Evolutionary conservation across 768 basidiomycete genomes (phyloP).

Genomic region (Chalciporus pseudorubinellus): DNA sequence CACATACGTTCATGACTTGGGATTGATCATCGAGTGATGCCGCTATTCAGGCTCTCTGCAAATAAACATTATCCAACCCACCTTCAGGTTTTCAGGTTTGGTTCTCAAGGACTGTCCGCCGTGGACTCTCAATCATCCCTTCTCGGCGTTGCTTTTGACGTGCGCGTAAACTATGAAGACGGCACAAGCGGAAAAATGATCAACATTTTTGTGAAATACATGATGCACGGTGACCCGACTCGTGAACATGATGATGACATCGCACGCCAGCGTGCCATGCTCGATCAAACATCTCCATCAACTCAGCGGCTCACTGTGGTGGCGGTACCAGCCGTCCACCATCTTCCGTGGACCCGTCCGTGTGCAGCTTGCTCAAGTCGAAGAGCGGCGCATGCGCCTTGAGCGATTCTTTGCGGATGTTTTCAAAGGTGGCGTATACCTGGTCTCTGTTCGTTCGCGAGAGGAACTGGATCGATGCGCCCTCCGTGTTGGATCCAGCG

Average conservation of each 20-base stretch:
- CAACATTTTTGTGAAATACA: neutral
- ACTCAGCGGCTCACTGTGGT: neutral
- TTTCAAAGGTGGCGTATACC: slow-evolving; percentile 31
- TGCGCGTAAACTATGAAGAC: too few species aligned
- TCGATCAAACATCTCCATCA: neutral
- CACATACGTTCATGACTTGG: too few species aligned
- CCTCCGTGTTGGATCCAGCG: slow-evolving; percentile 12
- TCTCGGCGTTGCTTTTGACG: too few species aligned
- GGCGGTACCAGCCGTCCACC: slow-evolving; percentile 20
- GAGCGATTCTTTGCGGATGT: slow-evolving; percentile 11
- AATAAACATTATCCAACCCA: too few species aligned
- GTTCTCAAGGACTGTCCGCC: too few species aligned
- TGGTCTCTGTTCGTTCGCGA: slow-evolving; percentile 35
- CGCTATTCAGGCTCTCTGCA: too few species aligned
- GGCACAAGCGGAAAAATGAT: neutral
- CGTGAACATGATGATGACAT: neutral
- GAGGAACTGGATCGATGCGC: slow-evolving; percentile 42
- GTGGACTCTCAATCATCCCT: too few species aligned
- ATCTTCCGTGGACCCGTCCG: slow-evolving; percentile 21
- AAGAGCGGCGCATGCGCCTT: slow-evolving; percentile 22
- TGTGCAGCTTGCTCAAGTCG: slow-evolving; percentile 17
- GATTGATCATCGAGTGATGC: too few species aligned
- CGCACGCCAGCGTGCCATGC: neutral
- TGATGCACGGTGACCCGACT: neutral
- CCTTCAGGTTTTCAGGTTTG: too few species aligned